A percentile compares a stretch with the other conserved stretches of the same genome.
These are phyloP conservation scores for Rhexocercosporidium sp. DNA, from an alignment of 2,329 filamentous ascomycete species.

Conservation along the genomic window DNA sequence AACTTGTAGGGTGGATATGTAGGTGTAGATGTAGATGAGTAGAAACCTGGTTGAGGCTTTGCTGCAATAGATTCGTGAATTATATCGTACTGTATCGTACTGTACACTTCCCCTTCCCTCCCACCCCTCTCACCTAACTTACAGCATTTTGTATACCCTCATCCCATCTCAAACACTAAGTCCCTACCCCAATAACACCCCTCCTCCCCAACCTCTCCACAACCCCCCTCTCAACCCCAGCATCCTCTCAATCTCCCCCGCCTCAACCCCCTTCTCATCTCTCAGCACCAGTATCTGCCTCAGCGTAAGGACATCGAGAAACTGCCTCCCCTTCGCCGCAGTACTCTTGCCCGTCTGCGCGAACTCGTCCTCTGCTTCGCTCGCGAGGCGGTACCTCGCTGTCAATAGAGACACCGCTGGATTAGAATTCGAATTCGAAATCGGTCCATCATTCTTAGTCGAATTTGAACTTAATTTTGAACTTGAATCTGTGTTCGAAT, in stretches of 20 bases:
- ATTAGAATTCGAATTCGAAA: constrained; percentile 20
- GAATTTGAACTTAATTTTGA: no score
- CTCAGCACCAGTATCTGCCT: constrained; percentile 54
- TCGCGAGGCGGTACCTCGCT: constrained; percentile 62
- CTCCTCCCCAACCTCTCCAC: constrained; percentile 42
- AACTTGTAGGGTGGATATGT: constrained; percentile 47
- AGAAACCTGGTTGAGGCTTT: neutral
- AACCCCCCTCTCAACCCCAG: constrained; percentile 51
- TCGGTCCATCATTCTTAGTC: neutral
- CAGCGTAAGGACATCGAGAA: constrained; percentile 55
- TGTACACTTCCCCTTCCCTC: neutral
- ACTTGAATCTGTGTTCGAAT: neutral
- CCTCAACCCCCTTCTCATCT: constrained; percentile 42
- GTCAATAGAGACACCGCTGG: constrained; percentile 38
- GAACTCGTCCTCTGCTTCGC: constrained; percentile 64
- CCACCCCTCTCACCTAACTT: neutral
- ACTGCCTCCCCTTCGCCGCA: constrained; percentile 46
- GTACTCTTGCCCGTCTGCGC: constrained; percentile 43
- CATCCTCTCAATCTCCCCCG: constrained; percentile 43
- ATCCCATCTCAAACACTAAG: neutral
- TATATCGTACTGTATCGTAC: neutral
- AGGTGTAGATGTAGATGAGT: neutral
- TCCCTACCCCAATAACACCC: constrained; percentile 31
- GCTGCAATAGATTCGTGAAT: neutral
- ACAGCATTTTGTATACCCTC: neutral